These are phyloP conservation scores for Colletotrichum lentis DNA, from an alignment of 2,329 filamentous ascomycete genomes.

Conservation along the genomic window DNA sequence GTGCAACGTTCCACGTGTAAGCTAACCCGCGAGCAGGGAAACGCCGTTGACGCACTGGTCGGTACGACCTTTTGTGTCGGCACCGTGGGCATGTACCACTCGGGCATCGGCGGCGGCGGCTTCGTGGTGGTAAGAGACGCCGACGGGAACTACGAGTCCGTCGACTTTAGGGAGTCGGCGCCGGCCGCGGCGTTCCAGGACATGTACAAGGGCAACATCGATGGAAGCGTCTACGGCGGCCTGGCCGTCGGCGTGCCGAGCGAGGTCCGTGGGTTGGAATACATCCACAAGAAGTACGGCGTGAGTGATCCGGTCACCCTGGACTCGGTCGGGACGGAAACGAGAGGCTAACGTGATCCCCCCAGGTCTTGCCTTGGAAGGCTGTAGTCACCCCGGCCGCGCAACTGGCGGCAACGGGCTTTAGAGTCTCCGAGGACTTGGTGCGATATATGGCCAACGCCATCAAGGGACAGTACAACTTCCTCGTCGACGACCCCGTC, in stretches of 20 bases:
- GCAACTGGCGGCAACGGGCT: constrained; percentile 76
- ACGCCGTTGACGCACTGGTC: constrained; percentile 79
- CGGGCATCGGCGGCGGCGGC: constrained; percentile 87
- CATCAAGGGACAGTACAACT: constrained; percentile 57
- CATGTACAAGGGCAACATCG: constrained; percentile 80
- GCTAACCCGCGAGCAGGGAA: constrained; percentile 58
- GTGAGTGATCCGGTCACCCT: constrained; percentile 45
- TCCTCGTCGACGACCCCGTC: constrained; percentile 75
- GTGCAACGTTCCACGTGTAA: not conserved
- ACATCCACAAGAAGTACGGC: constrained; percentile 78
- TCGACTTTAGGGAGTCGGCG: constrained; percentile 91
- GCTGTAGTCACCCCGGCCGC: constrained; percentile 78
- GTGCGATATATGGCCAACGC: constrained; percentile 74
- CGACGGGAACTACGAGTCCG: constrained; percentile 80
- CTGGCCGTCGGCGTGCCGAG: constrained; percentile 76
- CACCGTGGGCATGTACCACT: constrained; percentile 79
- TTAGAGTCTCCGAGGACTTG: constrained; percentile 76
- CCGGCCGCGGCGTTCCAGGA: constrained; percentile 81
- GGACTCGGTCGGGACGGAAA: not conserved
- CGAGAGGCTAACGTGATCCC: not conserved
- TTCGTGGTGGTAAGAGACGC: constrained; percentile 82
- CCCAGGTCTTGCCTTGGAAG: constrained; percentile 69
- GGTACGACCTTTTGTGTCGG: constrained; percentile 79
- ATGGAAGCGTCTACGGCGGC: constrained; percentile 74
- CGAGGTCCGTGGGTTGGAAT: constrained; percentile 79